Conservation (phyloP, 257 asterid genomes). For the Thymus quinquecostatus region DNA sequence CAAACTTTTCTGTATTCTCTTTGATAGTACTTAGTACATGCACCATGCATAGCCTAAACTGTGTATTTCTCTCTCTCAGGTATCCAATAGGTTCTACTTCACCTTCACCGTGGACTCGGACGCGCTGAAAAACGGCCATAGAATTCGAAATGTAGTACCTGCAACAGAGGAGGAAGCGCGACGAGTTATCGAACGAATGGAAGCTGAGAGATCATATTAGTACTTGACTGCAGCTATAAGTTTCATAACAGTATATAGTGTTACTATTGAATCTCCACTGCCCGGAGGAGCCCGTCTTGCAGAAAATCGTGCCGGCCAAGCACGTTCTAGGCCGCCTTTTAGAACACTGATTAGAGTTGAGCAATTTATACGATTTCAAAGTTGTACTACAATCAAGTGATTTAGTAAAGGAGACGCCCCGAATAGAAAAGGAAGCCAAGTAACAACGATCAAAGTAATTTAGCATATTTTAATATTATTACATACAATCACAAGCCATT, state of each 20-base stretch:
- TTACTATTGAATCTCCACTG: no score
- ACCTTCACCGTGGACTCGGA: slow-evolving; percentile 68
- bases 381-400: no score
- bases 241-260: background rate
- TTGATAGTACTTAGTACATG: no score
- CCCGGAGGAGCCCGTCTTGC: no score
- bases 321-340: no score
- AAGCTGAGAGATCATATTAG: slow-evolving; percentile 63
- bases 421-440: no score
- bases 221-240: background rate
- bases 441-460: slow-evolving; percentile 12
- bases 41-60: background rate
- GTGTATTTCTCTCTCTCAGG: slow-evolving; percentile 41
- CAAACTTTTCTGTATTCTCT: background rate
- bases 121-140: slow-evolving; percentile 51
- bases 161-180: slow-evolving; percentile 90
- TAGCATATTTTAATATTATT: slow-evolving; percentile 27
- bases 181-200: slow-evolving; percentile 79
- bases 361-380: no score
- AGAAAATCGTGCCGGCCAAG: no score
- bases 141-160: slow-evolving; percentile 78
- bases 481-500: slow-evolving; percentile 27
- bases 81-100: slow-evolving; percentile 95
- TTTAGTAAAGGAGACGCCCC: no score
- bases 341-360: no score